Evolutionary conservation across 495 filamentous ascomycete species (phyloP).

Genomic region (Astrothelium macrocarpum): DNA sequence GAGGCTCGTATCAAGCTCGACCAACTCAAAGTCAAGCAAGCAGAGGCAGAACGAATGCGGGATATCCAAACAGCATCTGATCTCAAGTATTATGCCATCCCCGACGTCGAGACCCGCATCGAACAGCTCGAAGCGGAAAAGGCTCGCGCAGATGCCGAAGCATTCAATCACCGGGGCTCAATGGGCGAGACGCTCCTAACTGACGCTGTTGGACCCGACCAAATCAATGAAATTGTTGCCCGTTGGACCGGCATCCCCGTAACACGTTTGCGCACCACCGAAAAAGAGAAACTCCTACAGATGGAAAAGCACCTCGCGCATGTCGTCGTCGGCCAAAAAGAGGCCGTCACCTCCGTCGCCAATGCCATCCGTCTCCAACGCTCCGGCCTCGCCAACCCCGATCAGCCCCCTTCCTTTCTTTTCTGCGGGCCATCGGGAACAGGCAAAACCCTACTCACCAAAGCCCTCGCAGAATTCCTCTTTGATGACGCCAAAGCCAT

Average conservation of each 20-base stretch:
- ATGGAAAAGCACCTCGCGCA: slow-evolving; percentile 83
- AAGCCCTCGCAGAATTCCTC: slow-evolving; percentile 92
- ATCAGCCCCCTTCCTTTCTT: slow-evolving; percentile 92
- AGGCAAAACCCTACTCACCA: slow-evolving; percentile 93
- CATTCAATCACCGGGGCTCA: slow-evolving; percentile 47
- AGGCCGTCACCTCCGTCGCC: slow-evolving; percentile 87
- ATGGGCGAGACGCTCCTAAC: slow-evolving; percentile 61
- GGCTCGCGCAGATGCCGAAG: slow-evolving; percentile 61
- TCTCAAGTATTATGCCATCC: slow-evolving; percentile 93
- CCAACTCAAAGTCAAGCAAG: slow-evolving; percentile 72
- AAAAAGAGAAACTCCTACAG: slow-evolving; percentile 91
- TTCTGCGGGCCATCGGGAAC: slow-evolving; percentile 98
- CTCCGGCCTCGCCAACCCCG: slow-evolving; percentile 86
- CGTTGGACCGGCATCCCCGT: slow-evolving; percentile 96
- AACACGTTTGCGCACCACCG: slow-evolving; percentile 81
- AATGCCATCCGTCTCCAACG: slow-evolving; percentile 93
- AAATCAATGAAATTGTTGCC: slow-evolving; percentile 97
- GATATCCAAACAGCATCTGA: slow-evolving; percentile 79
- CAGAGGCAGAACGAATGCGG: slow-evolving; percentile 78
- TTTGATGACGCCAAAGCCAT: slow-evolving; percentile 96
- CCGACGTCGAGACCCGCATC: slow-evolving; percentile 75
- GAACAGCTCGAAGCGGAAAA: slow-evolving; percentile 72
- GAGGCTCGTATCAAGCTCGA: slow-evolving; percentile 96
- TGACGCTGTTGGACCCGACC: slow-evolving; percentile 89
- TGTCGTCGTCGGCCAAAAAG: slow-evolving; percentile 84